Percentiles rank a stretch among this genome's conserved stretches.
Evolutionary conservation across 768 basidiomycete genomes (phyloP).

Genomic region (Mycena filopes): DNA sequence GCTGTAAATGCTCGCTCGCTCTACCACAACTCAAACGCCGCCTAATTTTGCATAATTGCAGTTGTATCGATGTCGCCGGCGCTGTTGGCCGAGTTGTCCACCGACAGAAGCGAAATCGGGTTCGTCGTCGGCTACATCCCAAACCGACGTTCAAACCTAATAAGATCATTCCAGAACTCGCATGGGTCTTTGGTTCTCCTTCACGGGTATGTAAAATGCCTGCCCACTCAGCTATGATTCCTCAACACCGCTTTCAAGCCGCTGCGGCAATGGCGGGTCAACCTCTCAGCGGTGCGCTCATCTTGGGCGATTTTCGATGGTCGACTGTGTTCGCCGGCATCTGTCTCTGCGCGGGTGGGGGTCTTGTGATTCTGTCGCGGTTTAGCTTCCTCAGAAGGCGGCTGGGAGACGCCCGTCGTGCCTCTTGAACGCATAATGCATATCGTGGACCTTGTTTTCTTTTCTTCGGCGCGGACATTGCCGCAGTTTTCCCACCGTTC

Average conservation of each 20-base stretch:
- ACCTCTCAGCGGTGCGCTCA: slow-evolving; percentile 26
- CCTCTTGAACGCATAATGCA: neutral
- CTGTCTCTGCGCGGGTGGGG: slow-evolving; percentile 11
- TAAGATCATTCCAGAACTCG: slow-evolving; percentile 12
- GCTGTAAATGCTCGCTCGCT: neutral
- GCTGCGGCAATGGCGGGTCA: slow-evolving; percentile 21
- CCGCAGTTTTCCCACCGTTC: neutral
- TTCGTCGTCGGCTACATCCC: neutral
- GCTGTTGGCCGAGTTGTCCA: slow-evolving; percentile 21
- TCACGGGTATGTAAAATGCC: slow-evolving; percentile 9
- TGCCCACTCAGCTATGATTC: no score
- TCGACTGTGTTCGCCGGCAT: slow-evolving; percentile 25
- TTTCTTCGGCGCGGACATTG: neutral
- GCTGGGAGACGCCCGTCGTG: neutral
- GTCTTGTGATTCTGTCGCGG: slow-evolving; percentile 16
- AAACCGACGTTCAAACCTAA: neutral
- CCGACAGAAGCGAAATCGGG: slow-evolving; percentile 23
- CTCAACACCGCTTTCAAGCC: neutral
- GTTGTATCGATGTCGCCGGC: slow-evolving; percentile 25
- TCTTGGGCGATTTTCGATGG: slow-evolving; percentile 21
- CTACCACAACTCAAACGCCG: no score
- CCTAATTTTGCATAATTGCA: neutral
- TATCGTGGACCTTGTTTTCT: neutral
- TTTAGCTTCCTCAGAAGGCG: slow-evolving; percentile 1
- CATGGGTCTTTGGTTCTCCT: slow-evolving; percentile 29